phyloP scores from a whole-genome alignment of 2,329 filamentous ascomycete genomes.

The Alternaria conjuncta region DNA sequence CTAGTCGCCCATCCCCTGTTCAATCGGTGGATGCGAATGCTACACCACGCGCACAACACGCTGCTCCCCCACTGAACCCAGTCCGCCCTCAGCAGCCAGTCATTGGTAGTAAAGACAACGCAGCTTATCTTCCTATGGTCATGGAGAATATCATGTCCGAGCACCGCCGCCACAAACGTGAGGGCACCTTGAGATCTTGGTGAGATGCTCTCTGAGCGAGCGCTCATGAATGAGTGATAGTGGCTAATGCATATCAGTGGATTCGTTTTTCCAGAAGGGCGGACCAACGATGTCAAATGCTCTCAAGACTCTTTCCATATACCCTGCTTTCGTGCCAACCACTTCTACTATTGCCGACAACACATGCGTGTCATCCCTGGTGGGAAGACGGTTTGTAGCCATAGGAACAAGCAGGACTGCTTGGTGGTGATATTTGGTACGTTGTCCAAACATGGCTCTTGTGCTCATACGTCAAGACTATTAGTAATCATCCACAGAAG shows the following conservation, averaged over 20 bases:
- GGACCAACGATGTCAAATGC: not conserved
- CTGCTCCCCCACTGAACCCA: not conserved
- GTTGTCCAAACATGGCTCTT: not conserved
- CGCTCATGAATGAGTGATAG: not conserved
- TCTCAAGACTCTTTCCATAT: not conserved
- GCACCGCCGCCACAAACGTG: not conserved
- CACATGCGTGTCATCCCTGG: slow-evolving; percentile 5
- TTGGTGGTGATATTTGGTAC: slow-evolving; percentile 1
- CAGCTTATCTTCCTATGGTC: slow-evolving; percentile 8
- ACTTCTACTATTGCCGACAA: slow-evolving; percentile 9
- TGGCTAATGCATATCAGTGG: not conserved
- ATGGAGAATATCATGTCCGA: slow-evolving; percentile 5
- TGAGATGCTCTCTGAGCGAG: not conserved
- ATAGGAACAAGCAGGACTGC: not conserved
- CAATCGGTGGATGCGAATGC: not conserved
- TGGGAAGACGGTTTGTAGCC: not conserved
- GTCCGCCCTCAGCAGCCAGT: not conserved
- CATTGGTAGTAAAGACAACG: slow-evolving; percentile 2
- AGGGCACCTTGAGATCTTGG: not conserved
- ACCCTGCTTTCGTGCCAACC: slow-evolving; percentile 6
- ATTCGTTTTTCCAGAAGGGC: not conserved
- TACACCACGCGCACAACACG: not conserved
- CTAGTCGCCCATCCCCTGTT: not conserved
- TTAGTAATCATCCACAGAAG: not conserved
- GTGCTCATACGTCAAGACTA: not conserved